Conservation (phyloP, 768 basidiomycete species). For the Naganishia vaughanmartiniae region DNA sequence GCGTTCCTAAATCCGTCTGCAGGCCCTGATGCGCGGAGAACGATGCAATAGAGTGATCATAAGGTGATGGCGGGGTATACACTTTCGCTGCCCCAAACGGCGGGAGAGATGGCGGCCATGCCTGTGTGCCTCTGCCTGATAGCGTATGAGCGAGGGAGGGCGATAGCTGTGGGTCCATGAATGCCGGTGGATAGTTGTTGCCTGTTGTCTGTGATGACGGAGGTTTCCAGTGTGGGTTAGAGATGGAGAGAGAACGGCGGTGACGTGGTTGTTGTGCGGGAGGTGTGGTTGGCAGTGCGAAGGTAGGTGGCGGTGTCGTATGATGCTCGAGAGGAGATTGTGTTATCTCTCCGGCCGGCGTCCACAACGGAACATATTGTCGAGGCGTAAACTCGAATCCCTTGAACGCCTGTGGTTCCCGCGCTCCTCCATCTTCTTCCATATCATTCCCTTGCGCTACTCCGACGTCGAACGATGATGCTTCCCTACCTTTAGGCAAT, state of each 20-base stretch:
- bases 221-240: background rate
- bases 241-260: constrained; percentile 13
- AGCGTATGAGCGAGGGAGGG: background rate
- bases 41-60: background rate
- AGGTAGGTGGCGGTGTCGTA: background rate
- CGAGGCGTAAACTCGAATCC: constrained; percentile 14
- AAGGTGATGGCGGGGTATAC: constrained; percentile 18
- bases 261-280: constrained; percentile 5
- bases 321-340: too few species aligned
- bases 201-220: background rate
- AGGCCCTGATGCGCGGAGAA: background rate
- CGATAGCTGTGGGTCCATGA: background rate
- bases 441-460: background rate
- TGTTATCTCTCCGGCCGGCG: background rate
- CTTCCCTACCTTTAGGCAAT: background rate
- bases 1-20: constrained; percentile 2
- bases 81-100: constrained; percentile 13
- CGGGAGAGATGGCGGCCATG: background rate
- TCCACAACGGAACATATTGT: constrained; percentile 7
- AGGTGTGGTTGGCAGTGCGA: background rate
- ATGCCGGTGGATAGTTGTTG: constrained; percentile 1
- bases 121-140: background rate
- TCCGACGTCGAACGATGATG: background rate
- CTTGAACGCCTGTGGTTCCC: background rate
- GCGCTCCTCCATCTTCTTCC: background rate